Base-by-base conservation (phyloP, 108 stramenopile species). In the Conticribra weissflogii region DNA sequence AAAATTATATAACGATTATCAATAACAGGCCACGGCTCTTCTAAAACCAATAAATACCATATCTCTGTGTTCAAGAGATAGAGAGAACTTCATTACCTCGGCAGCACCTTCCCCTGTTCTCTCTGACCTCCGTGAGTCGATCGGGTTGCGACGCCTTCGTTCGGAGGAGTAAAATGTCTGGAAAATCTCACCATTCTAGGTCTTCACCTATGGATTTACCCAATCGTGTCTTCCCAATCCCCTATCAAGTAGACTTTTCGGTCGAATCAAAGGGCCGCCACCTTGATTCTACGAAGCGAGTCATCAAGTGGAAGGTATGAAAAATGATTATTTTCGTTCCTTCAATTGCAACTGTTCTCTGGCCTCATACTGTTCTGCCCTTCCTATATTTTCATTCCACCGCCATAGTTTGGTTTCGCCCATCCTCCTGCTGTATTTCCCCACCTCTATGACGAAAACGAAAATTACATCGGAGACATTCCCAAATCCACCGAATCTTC, bases 221-320 rank as follows among this genome's bases (percentile, higher is more conserved):
- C 1, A 32, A 24, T 34, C 67, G 36, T 30, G 46, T 41, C 45
- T 78, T 74, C 67, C 72, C 66, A 18, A 45, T 74, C 51, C 78
- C 78, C 31, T 78, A 74, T 52, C 72, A 74, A 54, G 54, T 78
- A 21, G 71, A 73, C 15, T 78, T 78, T 58, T 16, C 55, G 19
- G 52, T 45, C 2, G 78, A 74, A 59, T 68, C 72, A 19, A 78
- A 60, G 41, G 78, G 78, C 18, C 65, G 78, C 0, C 78, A 78
- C 28, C 34, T 78, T 16, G 73, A 74, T 46, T 47, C 66, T 0
- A 74, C 78, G 21, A 78, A 78, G 31, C 47, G 72, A 18, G 54
- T 48, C 32, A 30, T 78, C 32, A 41, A 22, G 8, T 78, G 65
- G 73, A 74, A 5, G 36, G 36, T 41, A 57, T 22, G 36, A n/a